These are phyloP conservation scores for Suhomyces chickasaworum DNA, from an alignment of 1,139 yeast species.

Conservation along the genomic window DNA sequence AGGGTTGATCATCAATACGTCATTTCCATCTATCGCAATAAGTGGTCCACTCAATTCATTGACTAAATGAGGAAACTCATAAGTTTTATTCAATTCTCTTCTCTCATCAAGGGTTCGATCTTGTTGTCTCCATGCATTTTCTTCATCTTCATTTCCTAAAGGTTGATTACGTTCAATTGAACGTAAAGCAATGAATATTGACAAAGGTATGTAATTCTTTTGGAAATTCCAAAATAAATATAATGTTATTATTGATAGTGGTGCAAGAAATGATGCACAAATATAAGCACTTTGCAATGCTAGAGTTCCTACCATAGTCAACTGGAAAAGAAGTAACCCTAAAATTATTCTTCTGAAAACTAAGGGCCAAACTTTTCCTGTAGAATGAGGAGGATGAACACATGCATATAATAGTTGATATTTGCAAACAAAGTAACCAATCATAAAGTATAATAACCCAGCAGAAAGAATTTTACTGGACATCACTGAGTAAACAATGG, in stretches of 20 bases:
- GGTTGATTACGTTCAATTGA: conserved; percentile 28
- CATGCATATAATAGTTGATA: conserved; percentile 78
- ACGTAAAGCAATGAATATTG: conserved; percentile 82
- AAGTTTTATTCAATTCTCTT: conserved; percentile 66
- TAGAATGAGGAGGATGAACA: conserved; percentile 87
- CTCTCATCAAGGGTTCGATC: conserved; percentile 62
- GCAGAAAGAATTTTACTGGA: conserved; percentile 74
- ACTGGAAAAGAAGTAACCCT: conserved; percentile 74
- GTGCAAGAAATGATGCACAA: conserved; percentile 69
- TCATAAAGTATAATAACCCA: conserved; percentile 69
- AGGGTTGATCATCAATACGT: conserved; percentile 58
- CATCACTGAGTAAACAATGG: conserved; percentile 74
- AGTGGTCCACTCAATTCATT: conserved; percentile 80
- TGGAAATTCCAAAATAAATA: conserved; percentile 80
- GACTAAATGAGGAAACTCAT: conserved; percentile 74
- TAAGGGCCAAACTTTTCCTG: conserved; percentile 87
- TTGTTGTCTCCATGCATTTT: conserved; percentile 10
- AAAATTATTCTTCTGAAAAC: conserved; percentile 71
- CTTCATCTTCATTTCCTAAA: conserved; percentile 14
- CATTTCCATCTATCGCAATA: conserved; percentile 66
- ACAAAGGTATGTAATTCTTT: conserved; percentile 75
- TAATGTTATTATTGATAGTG: conserved; percentile 70
- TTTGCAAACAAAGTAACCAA: conserved; percentile 79
- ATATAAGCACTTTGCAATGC: conserved; percentile 78
- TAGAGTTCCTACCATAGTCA: conserved; percentile 90